Percentiles rank a stretch among this genome's conserved stretches.
phyloP scores from a whole-genome alignment of 495 filamentous ascomycete species.

The Podospora comata region DNA sequence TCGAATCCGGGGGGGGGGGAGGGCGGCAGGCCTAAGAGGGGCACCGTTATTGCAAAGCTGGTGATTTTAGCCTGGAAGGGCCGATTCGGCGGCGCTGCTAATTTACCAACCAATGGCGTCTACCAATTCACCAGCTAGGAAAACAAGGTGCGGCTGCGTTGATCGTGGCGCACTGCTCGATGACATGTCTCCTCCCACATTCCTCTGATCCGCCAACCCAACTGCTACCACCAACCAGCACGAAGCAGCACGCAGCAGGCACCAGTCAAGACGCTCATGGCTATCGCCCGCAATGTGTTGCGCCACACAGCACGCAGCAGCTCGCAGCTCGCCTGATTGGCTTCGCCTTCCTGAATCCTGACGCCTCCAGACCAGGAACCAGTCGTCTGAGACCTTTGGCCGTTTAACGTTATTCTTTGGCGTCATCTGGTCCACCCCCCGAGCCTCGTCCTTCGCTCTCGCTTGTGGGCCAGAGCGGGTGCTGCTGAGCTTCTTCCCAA shows the following conservation, averaged over 20 bases:
- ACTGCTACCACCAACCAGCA: background rate
- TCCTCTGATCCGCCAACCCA: background rate
- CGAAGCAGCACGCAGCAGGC: background rate
- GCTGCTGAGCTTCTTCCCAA: background rate
- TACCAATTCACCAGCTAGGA: slow-evolving; percentile 27
- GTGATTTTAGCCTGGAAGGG: slow-evolving; percentile 42
- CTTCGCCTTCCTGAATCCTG: background rate
- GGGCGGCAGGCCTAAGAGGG: slow-evolving; percentile 31
- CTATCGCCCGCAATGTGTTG: background rate
- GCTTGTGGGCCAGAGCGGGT: background rate
- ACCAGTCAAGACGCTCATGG: slow-evolving; percentile 8
- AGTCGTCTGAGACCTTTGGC: background rate
- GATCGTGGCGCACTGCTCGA: slow-evolving; percentile 31
- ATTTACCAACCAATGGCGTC: slow-evolving; percentile 34
- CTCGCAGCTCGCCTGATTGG: slow-evolving; percentile 1
- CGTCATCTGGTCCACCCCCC: background rate
- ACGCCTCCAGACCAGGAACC: slow-evolving; percentile 1
- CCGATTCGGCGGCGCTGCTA: slow-evolving; percentile 34
- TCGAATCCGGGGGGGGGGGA: slow-evolving; percentile 36
- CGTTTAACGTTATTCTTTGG: background rate
- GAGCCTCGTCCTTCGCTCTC: background rate
- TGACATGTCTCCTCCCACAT: background rate
- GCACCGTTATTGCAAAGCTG: slow-evolving; percentile 27
- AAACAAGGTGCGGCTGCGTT: slow-evolving; percentile 43
- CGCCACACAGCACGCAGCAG: background rate